Evolutionary conservation across 306 rosid species (phyloP), one percentile per base, ranked within the genome.

Genomic region (Rosa chinensis): DNA sequence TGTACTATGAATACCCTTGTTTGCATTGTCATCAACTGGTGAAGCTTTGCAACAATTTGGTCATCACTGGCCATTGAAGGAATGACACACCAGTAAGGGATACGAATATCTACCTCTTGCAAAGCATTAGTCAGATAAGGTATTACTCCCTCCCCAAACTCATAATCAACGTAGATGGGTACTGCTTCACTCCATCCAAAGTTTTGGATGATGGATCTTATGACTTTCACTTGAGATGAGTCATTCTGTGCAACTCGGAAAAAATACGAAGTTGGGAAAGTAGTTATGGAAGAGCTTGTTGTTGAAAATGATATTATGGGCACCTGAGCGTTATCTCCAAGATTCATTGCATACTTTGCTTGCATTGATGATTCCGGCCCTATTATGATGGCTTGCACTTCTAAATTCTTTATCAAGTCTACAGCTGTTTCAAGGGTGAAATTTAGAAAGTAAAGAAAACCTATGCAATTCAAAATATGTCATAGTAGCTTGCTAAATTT

Each of bases 161-260:
- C 43, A 5, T 73, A 13, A 73, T 79, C 84, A 8, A 39, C 45
- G n/a, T 79, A 84, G 45, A 87, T 64, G 13, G 86, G 83, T 13
- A 87, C 90, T 6, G 25, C 87, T 17, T 55, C 63, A 37, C 45
- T 66, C 90, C 90, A 87, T 66, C 62, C 78, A 37, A 82, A 87
- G 23, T 79, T 58, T 43, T 87, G 50, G 3, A 85, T 77, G 5
- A 84, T 23, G 5, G 28, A 0, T 0, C 28, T 28, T 44, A 44
- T 44, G 48, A 1, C 5, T 44, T 44, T 44, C 11, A 44, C 48
- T 44, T 44, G 48, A 28, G 28, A 28, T 28, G 28, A 28, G 28
- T 28, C 28, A 28, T 28, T 28, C 28, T 44, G 12, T 44, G 11
- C 48, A 44, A 44, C 48, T 44, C 12, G 1, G 11, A 9, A 6